A percentile compares a stretch with the other conserved stretches of the same genome.
phyloP scores from a whole-genome alignment of 306 rosid species.

The Urtica urens region DNA sequence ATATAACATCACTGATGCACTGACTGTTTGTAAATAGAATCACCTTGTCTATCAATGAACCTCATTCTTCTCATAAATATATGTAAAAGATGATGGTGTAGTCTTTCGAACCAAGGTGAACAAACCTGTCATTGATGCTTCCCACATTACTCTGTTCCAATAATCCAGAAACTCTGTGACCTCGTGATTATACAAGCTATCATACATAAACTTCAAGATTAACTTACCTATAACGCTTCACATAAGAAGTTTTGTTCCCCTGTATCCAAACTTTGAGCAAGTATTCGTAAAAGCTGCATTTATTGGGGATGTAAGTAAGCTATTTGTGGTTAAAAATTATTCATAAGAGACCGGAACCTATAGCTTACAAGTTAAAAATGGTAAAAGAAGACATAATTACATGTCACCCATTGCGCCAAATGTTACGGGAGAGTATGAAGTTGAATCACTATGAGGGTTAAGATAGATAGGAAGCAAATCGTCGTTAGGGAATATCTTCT shows the following conservation, averaged over 20 bases:
- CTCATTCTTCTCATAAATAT: slow-evolving; percentile 91
- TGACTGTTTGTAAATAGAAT: slow-evolving; percentile 6
- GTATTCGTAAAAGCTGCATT: slow-evolving; percentile 93
- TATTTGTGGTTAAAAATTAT: background rate
- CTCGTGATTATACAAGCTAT: background rate
- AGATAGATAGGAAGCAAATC: slow-evolving; percentile 90
- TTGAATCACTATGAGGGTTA: slow-evolving; percentile 50
- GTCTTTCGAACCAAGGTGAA: slow-evolving; percentile 58
- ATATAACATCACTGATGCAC: slow-evolving; percentile 4
- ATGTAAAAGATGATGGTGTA: slow-evolving; percentile 89
- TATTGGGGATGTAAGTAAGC: slow-evolving; percentile 5
- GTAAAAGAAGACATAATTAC: slow-evolving; percentile 25
- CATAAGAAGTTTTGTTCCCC: slow-evolving; percentile 72
- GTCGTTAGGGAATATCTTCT: slow-evolving; percentile 75
- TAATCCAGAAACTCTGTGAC: too few species aligned
- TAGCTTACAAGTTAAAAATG: background rate
- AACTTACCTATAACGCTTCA: slow-evolving; percentile 74
- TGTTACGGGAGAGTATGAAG: slow-evolving; percentile 58
- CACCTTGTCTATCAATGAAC: slow-evolving; percentile 73
- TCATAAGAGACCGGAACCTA: background rate
- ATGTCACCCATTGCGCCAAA: slow-evolving; percentile 99
- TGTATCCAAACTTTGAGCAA: slow-evolving; percentile 95
- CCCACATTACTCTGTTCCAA: slow-evolving; percentile 95
- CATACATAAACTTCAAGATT: slow-evolving; percentile 2
- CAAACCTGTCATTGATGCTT: slow-evolving; percentile 87